Conservation (phyloP, 2,329 filamentous ascomycete species). For the Hypoxylon sp. region DNA sequence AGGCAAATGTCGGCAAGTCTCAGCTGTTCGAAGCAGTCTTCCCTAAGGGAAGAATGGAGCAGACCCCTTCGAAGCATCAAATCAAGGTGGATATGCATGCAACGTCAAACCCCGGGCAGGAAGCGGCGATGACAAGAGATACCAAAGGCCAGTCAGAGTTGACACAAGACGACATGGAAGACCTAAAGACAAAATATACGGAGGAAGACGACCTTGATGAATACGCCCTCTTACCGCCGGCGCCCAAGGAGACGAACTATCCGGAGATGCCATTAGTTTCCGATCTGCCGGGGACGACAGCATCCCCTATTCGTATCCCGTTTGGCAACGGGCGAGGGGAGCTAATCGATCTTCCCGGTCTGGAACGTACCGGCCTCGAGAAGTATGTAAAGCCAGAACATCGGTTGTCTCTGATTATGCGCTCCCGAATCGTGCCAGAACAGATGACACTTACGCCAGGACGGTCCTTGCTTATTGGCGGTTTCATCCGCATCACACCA, state of each 20-base stretch:
- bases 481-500: conserved; percentile 87
- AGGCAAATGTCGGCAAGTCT: conserved; percentile 97
- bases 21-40: conserved; percentile 87
- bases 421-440: conserved; percentile 73
- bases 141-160: conserved; percentile 2
- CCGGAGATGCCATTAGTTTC: conserved; percentile 89
- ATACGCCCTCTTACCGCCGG: conserved; percentile 74
- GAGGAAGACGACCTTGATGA: conserved; percentile 47
- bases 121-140: conserved; percentile 3
- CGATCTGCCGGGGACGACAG: conserved; percentile 88
- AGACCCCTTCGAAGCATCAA: conserved; percentile 48
- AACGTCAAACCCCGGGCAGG: conserved; percentile 12
- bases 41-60: conserved; percentile 72
- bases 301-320: conserved; percentile 90
- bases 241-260: conserved; percentile 75
- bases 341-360: conserved; percentile 88
- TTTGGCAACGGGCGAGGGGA: conserved; percentile 89
- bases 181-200: conserved; percentile 43
- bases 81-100: conserved; percentile 47
- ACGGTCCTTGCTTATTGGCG: conserved; percentile 83
- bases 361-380: conserved; percentile 77
- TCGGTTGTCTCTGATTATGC: conserved; percentile 78
- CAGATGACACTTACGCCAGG: conserved; percentile 76
- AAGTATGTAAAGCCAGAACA: conserved; percentile 72
- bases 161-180: conserved; percentile 15